Base-by-base conservation (phyloP, 164 flowering plant genomes). In the Annona squamosa region DNA sequence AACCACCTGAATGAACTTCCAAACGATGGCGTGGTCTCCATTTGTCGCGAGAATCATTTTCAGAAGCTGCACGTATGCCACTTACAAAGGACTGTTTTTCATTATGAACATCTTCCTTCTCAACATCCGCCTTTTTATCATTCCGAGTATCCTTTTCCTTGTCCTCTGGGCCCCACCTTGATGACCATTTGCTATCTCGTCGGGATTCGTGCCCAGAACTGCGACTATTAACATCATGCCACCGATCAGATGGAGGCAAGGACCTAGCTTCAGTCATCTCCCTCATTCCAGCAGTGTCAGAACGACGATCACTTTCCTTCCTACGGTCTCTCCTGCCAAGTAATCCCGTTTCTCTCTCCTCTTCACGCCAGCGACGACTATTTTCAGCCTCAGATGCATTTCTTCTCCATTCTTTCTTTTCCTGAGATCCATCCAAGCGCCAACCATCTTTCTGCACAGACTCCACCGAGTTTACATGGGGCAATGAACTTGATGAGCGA, bases 81-180 rank as follows among this genome's bases (percentile, higher is more conserved):
- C 79, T 74, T 5, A 75, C 79, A 81, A 79, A 68, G 66, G 88
- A 4, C 62, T 86, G 94, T 46, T 71, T 84, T 56, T 91, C 99
- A 83, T 5, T 75, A 44, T 79, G 89, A 73, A 77, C 48, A 59
- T 91, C 96, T 65, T 92, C 97, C 80, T 90, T 92, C 74, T 92
- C 96, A 4, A 59, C 70, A 70, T 89, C 91, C 5, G 75, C 59
- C 79, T 76, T 89, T 81, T 84, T 92, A 71, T 92, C 98, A 65
- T 72, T 68, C 70, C 91, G 89, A 48, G 85, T 73, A 26, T 88
- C 95, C 84, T 73, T 73, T n/a, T 94, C 98, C 81, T 87, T 94
- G 67, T 94, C 99, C 57, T 90, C 97, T 67, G 99, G 98, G 72
- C 98, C 98, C 99, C 99, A 94, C 77, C 96, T 89, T 52, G 92